Percentiles rank a stretch among this genome's conserved stretches.
Conservation (phyloP, 169 alveolate species). For the Pseudocohnilembus persalinus region DNA sequence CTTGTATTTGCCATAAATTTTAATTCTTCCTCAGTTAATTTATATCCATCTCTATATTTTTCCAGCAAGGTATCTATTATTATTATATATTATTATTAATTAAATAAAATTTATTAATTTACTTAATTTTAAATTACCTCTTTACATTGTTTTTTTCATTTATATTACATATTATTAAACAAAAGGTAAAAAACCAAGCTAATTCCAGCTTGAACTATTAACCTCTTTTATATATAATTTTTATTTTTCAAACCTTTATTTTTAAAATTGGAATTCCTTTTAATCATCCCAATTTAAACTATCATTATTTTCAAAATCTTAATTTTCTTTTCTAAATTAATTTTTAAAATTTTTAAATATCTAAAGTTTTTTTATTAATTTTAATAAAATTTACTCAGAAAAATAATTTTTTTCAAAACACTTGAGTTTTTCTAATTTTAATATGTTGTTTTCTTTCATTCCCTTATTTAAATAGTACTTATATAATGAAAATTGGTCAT, state of each 20-base stretch:
- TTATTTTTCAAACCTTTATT: background rate
- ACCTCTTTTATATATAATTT: background rate
- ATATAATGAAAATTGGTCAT: too few species aligned
- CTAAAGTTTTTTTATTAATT: background rate
- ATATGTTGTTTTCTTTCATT: too few species aligned
- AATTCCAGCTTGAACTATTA: background rate
- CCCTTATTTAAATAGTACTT: too few species aligned
- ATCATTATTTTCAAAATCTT: too few species aligned
- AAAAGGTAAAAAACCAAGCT: background rate
- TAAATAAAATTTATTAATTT: too few species aligned
- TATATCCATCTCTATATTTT: slow-evolving; percentile 15
- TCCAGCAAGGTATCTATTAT: background rate
- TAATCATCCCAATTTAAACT: background rate
- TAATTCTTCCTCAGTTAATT: slow-evolving; percentile 11
- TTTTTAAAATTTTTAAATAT: too few species aligned
- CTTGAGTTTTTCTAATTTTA: too few species aligned
- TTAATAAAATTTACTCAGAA: too few species aligned
- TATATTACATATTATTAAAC: too few species aligned
- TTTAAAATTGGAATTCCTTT: background rate
- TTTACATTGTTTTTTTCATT: background rate
- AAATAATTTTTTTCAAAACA: too few species aligned
- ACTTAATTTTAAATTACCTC: background rate
- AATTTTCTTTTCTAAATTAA: background rate
- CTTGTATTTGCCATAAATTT: slow-evolving; percentile 24
- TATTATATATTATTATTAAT: too few species aligned